Conservation (phyloP, 2,329 filamentous ascomycete species). For the Hypoxylon sp. region DNA sequence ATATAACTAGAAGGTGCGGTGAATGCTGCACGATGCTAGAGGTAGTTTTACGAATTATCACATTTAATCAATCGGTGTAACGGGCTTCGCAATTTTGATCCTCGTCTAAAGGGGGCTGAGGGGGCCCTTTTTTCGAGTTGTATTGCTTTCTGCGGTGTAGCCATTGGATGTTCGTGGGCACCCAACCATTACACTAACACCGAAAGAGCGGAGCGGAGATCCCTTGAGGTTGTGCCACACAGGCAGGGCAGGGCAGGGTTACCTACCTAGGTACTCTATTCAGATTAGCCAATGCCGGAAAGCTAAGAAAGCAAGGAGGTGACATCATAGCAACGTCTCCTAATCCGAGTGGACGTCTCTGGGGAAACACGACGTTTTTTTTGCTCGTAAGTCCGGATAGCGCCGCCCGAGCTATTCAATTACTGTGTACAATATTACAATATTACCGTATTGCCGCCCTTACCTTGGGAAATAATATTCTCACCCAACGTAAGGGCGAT, state of each 20-base stretch:
- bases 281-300: slow-evolving; percentile 13
- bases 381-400: slow-evolving; percentile 21
- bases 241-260: not conserved
- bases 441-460: slow-evolving; percentile 23
- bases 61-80: slow-evolving; percentile 14
- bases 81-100: slow-evolving; percentile 14
- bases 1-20: slow-evolving; percentile 31
- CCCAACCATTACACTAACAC: slow-evolving; percentile 17
- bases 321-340: slow-evolving; percentile 38
- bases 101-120: not conserved
- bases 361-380: slow-evolving; percentile 20
- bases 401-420: slow-evolving; percentile 18
- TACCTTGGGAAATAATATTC: slow-evolving; percentile 12
- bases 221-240: slow-evolving; percentile 30
- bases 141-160: slow-evolving; percentile 38
- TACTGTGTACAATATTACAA: too few species aligned
- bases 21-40: slow-evolving; percentile 16
- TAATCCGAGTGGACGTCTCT: slow-evolving; percentile 31
- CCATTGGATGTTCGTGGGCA: not conserved
- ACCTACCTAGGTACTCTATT: slow-evolving; percentile 18
- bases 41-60: slow-evolving; percentile 25
- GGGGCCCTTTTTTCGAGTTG: slow-evolving; percentile 1
- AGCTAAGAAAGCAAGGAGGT: slow-evolving; percentile 15
- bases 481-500: slow-evolving; percentile 5
- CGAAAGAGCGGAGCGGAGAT: slow-evolving; percentile 38